These are phyloP conservation scores for Aspergillus versicolor DNA, from an alignment of 2,329 filamentous ascomycete genomes.

Conservation along the genomic window DNA sequence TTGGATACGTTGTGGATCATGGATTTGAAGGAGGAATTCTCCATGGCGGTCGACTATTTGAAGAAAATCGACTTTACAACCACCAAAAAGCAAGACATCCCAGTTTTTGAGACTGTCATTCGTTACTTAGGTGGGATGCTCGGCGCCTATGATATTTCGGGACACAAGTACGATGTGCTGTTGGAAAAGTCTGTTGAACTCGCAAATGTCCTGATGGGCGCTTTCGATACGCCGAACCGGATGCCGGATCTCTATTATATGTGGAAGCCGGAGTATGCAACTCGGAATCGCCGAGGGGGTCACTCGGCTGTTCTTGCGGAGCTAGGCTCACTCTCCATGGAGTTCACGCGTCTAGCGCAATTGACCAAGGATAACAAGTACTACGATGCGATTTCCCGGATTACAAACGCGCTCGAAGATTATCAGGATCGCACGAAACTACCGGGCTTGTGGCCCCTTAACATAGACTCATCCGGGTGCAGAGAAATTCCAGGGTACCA, in stretches of 20 bases:
- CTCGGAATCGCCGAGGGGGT: constrained; percentile 63
- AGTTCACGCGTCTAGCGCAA: constrained; percentile 87
- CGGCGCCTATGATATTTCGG: constrained; percentile 82
- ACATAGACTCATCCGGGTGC: constrained; percentile 77
- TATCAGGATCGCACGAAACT: constrained; percentile 70
- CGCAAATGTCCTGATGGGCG: constrained; percentile 75
- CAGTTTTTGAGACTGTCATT: constrained; percentile 91
- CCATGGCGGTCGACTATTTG: constrained; percentile 70
- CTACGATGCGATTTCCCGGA: constrained; percentile 84
- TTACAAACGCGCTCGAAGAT: constrained; percentile 75
- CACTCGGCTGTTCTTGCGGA: constrained; percentile 62
- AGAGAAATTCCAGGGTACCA: constrained; percentile 43
- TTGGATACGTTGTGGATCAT: constrained; percentile 88
- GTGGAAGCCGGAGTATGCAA: constrained; percentile 68
- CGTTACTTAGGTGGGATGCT: constrained; percentile 85
- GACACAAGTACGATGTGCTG: constrained; percentile 64
- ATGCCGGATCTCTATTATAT: constrained; percentile 83
- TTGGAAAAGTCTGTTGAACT: constrained; percentile 77
- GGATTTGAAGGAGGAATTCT: constrained; percentile 74
- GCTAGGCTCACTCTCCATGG: constrained; percentile 76
- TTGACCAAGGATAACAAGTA: constrained; percentile 78
- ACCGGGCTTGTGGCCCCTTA: constrained; percentile 77
- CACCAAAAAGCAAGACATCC: constrained; percentile 66
- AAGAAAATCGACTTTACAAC: constrained; percentile 80
- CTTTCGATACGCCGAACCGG: constrained; percentile 89